Conservation (phyloP, 306 rosid genomes). For the Prunus mira region DNA sequence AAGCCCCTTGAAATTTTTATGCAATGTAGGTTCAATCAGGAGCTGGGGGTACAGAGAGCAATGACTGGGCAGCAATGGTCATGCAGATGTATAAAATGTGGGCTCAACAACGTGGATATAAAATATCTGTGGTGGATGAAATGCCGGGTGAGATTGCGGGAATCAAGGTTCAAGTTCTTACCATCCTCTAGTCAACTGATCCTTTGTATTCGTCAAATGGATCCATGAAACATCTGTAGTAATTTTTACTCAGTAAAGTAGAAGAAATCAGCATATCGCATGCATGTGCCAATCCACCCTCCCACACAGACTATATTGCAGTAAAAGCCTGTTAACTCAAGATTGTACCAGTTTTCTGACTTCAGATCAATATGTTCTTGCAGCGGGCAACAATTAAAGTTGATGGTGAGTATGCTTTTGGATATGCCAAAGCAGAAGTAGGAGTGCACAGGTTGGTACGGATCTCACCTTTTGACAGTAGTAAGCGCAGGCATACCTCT, state of each 20-base stretch:
- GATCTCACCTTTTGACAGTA: constrained; percentile 92
- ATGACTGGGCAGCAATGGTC: constrained; percentile 98
- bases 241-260: not conserved
- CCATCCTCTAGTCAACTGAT: constrained; percentile 25
- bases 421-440: constrained; percentile 97
- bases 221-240: not conserved
- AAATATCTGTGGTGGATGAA: constrained; percentile 77
- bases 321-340: not conserved
- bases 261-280: not conserved
- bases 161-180: constrained; percentile 83
- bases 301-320: not conserved
- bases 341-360: constrained; percentile 26
- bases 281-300: not conserved
- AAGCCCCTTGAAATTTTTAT: constrained; percentile 12
- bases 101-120: constrained; percentile 72
- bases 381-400: constrained; percentile 95
- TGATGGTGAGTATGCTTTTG: constrained; percentile 92
- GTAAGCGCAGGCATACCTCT: constrained; percentile 90
- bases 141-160: constrained; percentile 97
- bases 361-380: constrained; percentile 28
- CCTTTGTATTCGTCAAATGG: constrained; percentile 1
- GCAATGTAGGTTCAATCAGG: constrained; percentile 87
- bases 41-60: constrained; percentile 98
- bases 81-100: constrained; percentile 93
- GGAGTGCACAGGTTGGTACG: constrained; percentile 97